phyloP scores from a whole-genome alignment of 202 grass and related monocot species.

The Setaria italica region DNA sequence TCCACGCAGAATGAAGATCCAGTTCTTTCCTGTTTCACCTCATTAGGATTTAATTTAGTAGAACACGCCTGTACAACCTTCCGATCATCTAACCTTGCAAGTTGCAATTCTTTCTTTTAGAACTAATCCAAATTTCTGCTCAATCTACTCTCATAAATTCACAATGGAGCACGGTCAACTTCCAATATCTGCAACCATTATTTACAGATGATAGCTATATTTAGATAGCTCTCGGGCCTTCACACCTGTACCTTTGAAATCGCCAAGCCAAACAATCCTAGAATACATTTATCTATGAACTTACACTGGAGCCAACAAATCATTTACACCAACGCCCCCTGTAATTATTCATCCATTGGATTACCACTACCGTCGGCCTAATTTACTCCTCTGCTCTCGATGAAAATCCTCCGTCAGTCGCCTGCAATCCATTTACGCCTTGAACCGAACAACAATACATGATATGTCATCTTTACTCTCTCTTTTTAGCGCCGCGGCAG shows the following conservation, averaged over 20 bases:
- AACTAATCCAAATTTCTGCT: background rate
- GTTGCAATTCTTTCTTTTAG: background rate
- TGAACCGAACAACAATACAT: conserved; percentile 79
- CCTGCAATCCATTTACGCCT: conserved; percentile 46
- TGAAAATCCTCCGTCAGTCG: conserved; percentile 20
- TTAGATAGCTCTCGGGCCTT: conserved; percentile 34
- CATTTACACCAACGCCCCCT: conserved; percentile 51
- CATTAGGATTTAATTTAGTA: no score
- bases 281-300: conserved; percentile 44
- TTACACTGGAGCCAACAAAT: conserved; percentile 41
- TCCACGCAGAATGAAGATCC: no score
- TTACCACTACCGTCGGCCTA: conserved; percentile 30
- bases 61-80: background rate
- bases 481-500: conserved; percentile 60
- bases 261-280: conserved; percentile 54
- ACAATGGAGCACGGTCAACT: conserved; percentile 30
- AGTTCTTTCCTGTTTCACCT: no score
- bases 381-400: background rate
- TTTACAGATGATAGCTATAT: conserved; percentile 51
- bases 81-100: no score
- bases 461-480: conserved; percentile 90
- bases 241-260: conserved; percentile 46
- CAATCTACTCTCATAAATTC: conserved; percentile 34
- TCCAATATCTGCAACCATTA: conserved; percentile 53
- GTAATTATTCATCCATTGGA: conserved; percentile 50